Evolutionary conservation across 192 early-diverging fungal species (phyloP), one percentile per base, ranked within the genome.

Genomic region (Helicostylum pulchrum): DNA sequence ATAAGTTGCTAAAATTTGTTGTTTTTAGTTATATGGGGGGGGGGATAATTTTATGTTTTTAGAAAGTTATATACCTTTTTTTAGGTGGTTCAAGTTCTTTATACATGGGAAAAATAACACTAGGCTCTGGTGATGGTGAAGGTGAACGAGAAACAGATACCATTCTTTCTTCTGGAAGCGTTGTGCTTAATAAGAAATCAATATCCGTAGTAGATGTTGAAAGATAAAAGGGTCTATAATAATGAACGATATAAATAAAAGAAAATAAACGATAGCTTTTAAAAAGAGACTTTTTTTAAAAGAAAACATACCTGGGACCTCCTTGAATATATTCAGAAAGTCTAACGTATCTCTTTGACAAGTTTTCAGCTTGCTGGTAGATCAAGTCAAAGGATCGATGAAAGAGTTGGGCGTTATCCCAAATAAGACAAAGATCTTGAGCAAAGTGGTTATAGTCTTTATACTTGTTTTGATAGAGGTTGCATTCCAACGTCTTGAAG

Each of bases 401-500:
- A 42, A 74, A 74, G 0, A 42, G 8, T 32, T 50, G 63, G 44
- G 80, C 80, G 52, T 82, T 82, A 7, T 68, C 63, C 62, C 59
- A 78, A 26, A 82, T 79, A 50, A 67, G 53, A 30, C 61, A 31
- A 19, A 82, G 58, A 36, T 82, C 80, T 14, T 65, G 52, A 47
- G 75, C 70, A 64, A 82, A 78, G 9, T 79, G 68, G 7, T 61
- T 31, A 10, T 75, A 56, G 12, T 46, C 58, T 6, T 51, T 21
- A 46, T 79, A 82, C 20, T 65, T 59, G 21, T 74, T 65, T 26
- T 61, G 67, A 67, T 77, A 85, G 5, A 85, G 67, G 50, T 68
- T 78, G 7, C 67, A 64, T 48, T 85, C 83, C n/a, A 78, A 65
- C 0, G 80, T 80, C 7, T 58, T 67, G 48, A 85, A 44, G 56